phyloP scores from a whole-genome alignment of 495 filamentous ascomycete genomes.

The Apodospora peruviana region DNA sequence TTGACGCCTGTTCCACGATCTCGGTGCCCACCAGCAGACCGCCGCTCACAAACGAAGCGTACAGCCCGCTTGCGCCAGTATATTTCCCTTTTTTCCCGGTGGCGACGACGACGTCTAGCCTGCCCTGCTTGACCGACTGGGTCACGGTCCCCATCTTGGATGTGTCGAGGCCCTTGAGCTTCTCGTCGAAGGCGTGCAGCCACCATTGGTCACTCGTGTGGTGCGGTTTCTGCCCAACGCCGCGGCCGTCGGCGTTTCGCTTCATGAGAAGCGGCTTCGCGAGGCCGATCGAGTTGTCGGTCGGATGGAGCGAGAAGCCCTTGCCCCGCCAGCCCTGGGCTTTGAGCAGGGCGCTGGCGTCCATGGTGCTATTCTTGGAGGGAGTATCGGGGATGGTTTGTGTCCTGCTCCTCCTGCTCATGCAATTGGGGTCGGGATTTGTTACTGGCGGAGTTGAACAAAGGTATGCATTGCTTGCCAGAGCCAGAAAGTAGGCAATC shows the following conservation, averaged over 20 bases:
- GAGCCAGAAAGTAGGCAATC: no score
- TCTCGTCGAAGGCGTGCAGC: slow-evolving; percentile 74
- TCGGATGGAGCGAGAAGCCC: slow-evolving; percentile 68
- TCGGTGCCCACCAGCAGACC: slow-evolving; percentile 63
- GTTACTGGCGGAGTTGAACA: no score
- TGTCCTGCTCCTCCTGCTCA: no score
- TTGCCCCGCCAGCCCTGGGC: slow-evolving; percentile 74
- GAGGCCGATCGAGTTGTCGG: slow-evolving; percentile 58
- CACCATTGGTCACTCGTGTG: slow-evolving; percentile 71
- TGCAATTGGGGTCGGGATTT: no score
- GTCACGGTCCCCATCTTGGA: slow-evolving; percentile 40
- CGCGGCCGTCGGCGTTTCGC: slow-evolving; percentile 62
- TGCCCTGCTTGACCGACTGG: slow-evolving; percentile 44
- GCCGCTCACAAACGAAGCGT: slow-evolving; percentile 75
- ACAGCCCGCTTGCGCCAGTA: slow-evolving; percentile 56
- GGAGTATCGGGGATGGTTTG: no score
- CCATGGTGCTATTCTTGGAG: no score
- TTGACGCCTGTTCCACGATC: slow-evolving; percentile 22
- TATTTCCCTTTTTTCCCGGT: slow-evolving; percentile 35
- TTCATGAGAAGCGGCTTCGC: slow-evolving; percentile 62
- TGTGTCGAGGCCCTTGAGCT: slow-evolving; percentile 63
- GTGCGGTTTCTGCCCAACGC: slow-evolving; percentile 62
- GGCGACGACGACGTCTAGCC: slow-evolving; percentile 45
- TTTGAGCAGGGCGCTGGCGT: slow-evolving; percentile 44
- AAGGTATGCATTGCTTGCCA: no score